phyloP scores from a whole-genome alignment of 2,329 filamentous ascomycete species.

The Trichoderma semiorbis region DNA sequence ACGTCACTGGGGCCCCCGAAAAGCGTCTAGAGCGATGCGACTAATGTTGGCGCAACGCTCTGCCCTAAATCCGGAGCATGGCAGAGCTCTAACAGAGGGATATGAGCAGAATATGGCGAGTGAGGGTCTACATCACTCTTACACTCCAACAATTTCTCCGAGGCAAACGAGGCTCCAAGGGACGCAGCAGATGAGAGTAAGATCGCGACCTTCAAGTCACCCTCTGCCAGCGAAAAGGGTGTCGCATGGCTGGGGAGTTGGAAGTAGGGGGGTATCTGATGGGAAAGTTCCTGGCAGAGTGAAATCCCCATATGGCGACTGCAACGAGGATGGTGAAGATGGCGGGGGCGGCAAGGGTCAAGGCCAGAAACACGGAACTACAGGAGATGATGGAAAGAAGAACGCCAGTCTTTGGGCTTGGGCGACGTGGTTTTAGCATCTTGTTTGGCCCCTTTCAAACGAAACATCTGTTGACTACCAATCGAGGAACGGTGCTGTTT shows the following conservation, averaged over 20 bases:
- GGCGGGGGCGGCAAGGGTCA: not conserved
- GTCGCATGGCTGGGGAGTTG: not conserved
- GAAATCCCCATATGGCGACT: not conserved
- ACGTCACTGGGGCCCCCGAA: slow-evolving; percentile 46
- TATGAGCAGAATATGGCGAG: not conserved
- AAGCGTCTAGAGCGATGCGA: slow-evolving; percentile 42
- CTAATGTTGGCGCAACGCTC: slow-evolving; percentile 25
- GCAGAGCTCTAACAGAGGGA: not conserved
- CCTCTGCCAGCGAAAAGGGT: not conserved
- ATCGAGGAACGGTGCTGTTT: not conserved
- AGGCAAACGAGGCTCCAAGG: not conserved
- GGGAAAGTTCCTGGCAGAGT: not conserved
- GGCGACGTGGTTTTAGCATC: slow-evolving; percentile 12
- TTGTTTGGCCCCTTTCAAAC: not conserved
- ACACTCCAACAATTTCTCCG: not conserved
- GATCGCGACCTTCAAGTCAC: not conserved
- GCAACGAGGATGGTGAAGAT: not conserved
- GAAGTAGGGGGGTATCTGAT: not conserved
- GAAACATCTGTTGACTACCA: not conserved
- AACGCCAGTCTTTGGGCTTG: slow-evolving; percentile 29
- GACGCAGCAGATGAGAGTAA: not conserved
- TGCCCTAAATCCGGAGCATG: not conserved
- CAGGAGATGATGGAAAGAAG: slow-evolving; percentile 24
- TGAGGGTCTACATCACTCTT: not conserved
- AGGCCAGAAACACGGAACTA: not conserved